phyloP scores from a whole-genome alignment of 441 rosid species.

The Erodium texanum region DNA sequence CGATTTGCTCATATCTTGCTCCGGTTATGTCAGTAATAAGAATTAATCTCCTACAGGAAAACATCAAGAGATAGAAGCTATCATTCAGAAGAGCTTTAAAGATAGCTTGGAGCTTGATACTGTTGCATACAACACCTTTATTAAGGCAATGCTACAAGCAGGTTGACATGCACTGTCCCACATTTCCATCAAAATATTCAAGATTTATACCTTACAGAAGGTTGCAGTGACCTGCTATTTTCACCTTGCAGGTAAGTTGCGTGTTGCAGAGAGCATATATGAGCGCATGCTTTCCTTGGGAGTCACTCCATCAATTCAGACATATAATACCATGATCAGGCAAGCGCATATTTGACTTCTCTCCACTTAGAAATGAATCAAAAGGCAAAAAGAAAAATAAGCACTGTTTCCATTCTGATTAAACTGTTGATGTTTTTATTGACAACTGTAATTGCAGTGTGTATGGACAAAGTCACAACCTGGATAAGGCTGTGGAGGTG shows the following conservation, averaged over 20 bases:
- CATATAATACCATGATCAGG: conserved; percentile 77
- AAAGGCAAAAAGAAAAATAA: neutral
- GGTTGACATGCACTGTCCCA: conserved; percentile 29
- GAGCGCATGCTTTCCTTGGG: conserved; percentile 51
- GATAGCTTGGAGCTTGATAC: conserved; percentile 56
- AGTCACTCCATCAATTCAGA: conserved; percentile 59
- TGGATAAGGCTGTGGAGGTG: conserved; percentile 61
- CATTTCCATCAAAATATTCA: conserved; percentile 9
- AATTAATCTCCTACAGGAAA: conserved; percentile 42
- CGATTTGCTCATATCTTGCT: neutral
- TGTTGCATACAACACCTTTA: conserved; percentile 70
- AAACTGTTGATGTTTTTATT: conserved; percentile 10
- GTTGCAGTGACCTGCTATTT: conserved; percentile 15
- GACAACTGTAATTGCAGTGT: conserved; percentile 42
- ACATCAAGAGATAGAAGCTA: conserved; percentile 51
- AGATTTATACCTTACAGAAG: conserved; percentile 12
- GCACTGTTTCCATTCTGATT: conserved; percentile 13
- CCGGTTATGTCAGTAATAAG: conserved; percentile 9
- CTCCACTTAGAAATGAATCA: neutral
- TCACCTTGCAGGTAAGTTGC: conserved; percentile 48
- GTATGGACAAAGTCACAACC: conserved; percentile 48
- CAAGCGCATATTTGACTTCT: conserved; percentile 21
- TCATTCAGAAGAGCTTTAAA: conserved; percentile 35
- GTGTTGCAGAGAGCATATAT: conserved; percentile 49
- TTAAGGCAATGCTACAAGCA: conserved; percentile 81